phyloP scores from a whole-genome alignment of 2,329 filamentous ascomycete genomes.

The Myriosclerotinia duriaeana region DNA sequence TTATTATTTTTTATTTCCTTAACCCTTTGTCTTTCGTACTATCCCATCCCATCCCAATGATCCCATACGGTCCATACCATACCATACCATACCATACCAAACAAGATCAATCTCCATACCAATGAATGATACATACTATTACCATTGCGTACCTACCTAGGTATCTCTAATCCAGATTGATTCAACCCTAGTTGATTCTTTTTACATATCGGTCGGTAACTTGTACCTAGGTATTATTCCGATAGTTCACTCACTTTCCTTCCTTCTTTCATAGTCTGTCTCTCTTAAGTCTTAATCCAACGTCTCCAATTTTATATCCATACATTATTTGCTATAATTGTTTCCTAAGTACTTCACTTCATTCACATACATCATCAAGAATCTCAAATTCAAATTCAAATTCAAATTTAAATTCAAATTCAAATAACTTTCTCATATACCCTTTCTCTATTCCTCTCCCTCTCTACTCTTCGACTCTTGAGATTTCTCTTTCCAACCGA shows the following conservation, averaged over 20 bases:
- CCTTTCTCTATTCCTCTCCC: neutral
- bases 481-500: neutral
- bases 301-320: constrained; percentile 20
- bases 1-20: constrained; percentile 15
- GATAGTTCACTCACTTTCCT: constrained; percentile 18
- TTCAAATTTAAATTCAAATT: too few relatives aligned
- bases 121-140: constrained; percentile 14
- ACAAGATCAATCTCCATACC: constrained; percentile 4
- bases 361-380: constrained; percentile 3
- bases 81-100: constrained; percentile 4
- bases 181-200: constrained; percentile 17
- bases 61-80: too few relatives aligned
- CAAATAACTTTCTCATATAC: neutral
- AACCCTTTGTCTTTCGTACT: constrained; percentile 18
- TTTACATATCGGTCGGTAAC: constrained; percentile 11
- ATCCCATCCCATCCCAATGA: neutral
- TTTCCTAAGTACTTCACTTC: constrained; percentile 1
- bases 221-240: constrained; percentile 16
- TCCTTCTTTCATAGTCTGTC: constrained; percentile 14
- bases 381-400: neutral
- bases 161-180: constrained; percentile 15
- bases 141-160: constrained; percentile 15
- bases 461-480: neutral
- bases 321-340: constrained; percentile 12
- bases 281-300: constrained; percentile 6